Conservation (phyloP, 225 moss, liverwort and hornwort genomes). For the Straminergon stramineum region DNA sequence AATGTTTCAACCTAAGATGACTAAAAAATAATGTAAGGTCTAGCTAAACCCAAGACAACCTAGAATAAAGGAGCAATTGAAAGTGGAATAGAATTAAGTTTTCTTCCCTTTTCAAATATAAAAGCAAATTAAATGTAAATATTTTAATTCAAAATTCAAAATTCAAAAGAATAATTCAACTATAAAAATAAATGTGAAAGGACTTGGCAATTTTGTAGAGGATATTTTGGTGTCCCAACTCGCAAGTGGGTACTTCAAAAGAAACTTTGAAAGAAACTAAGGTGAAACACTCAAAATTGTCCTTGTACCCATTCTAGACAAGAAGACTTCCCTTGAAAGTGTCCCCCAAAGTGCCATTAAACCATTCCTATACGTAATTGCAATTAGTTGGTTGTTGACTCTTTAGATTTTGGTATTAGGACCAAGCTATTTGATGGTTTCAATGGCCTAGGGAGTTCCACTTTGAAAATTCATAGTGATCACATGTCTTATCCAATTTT, state of each 20-base stretch:
- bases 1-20: not conserved
- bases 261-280: not conserved
- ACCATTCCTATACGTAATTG: not conserved
- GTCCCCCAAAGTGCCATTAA: not conserved
- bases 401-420: not conserved
- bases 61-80: not conserved
- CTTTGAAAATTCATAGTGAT: not conserved
- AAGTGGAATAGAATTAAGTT: not conserved
- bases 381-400: not conserved
- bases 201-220: not conserved
- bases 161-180: not conserved
- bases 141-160: not conserved
- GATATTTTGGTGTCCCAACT: not conserved
- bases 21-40: rapidly evolving
- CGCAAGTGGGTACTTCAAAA: too few relatives aligned
- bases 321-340: not conserved
- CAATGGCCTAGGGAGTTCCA: not conserved
- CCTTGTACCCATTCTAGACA: not conserved
- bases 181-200: not conserved
- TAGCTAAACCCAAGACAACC: not conserved
- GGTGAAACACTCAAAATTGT: rapidly evolving
- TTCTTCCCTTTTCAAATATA: not conserved
- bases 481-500: too few relatives aligned
- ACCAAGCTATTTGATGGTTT: not conserved
- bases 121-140: not conserved